Evolutionary conservation across 2,329 filamentous ascomycete genomes (phyloP).

Genomic region (Xylariaceae sp.): DNA sequence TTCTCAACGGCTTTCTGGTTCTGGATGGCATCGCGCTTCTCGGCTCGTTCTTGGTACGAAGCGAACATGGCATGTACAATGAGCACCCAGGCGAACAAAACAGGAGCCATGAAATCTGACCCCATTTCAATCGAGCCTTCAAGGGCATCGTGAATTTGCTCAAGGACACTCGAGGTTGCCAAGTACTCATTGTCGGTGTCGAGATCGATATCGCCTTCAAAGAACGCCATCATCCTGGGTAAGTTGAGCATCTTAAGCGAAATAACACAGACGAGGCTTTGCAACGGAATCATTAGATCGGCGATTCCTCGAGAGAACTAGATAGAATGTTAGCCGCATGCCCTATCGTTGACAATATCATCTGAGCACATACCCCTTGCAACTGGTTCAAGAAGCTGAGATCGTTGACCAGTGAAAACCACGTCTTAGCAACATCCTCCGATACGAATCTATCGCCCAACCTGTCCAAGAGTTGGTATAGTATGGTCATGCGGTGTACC

Average conservation of each 20-base stretch:
- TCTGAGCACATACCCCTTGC: conserved; percentile 41
- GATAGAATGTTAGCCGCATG: conserved; percentile 36
- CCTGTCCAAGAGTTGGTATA: conserved; percentile 64
- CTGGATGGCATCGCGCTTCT: conserved; percentile 53
- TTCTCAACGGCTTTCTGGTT: conserved; percentile 55
- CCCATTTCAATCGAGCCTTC: conserved; percentile 52
- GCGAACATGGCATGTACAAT: conserved; percentile 65
- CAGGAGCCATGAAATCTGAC: conserved; percentile 62
- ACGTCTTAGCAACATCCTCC: conserved; percentile 56
- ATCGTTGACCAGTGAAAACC: conserved; percentile 68
- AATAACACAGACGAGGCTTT: conserved; percentile 63
- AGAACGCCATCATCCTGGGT: conserved; percentile 50
- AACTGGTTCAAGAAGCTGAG: conserved; percentile 66
- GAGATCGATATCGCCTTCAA: conserved; percentile 45
- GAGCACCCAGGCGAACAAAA: conserved; percentile 76
- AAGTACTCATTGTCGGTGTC: conserved; percentile 53
- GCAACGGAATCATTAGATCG: conserved; percentile 58
- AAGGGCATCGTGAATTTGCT: conserved; percentile 67
- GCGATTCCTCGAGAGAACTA: conserved; percentile 23
- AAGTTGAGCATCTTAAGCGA: conserved; percentile 70
- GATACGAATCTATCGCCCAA: conserved; percentile 51
- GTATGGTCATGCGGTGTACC: conserved; percentile 65
- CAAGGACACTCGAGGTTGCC: conserved; percentile 62
- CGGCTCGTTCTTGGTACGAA: conserved; percentile 56
- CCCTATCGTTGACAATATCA: conserved; percentile 17